Evolutionary conservation across 2,329 filamentous ascomycete species (phyloP).

Genomic region (Diaporthe vaccinii): DNA sequence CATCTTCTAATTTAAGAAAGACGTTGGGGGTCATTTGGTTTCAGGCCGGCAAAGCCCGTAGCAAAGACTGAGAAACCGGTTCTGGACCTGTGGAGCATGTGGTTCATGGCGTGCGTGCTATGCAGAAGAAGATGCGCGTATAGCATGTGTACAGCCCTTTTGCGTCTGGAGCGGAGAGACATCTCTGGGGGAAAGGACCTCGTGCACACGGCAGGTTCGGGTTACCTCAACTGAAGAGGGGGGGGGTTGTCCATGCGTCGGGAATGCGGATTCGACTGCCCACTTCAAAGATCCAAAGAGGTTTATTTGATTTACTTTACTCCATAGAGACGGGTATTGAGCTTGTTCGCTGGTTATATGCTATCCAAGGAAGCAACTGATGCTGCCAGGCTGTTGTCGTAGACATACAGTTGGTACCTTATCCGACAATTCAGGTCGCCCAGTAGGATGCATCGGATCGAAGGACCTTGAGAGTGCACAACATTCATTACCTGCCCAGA

Average conservation of each 20-base stretch:
- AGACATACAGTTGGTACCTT: background rate
- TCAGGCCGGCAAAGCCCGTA: slow-evolving; percentile 17
- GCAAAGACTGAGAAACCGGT: slow-evolving; percentile 14
- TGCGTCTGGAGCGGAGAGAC: background rate
- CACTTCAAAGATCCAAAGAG: background rate
- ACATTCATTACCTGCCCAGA: background rate
- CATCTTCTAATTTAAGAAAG: slow-evolving; percentile 28
- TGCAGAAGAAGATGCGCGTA: background rate
- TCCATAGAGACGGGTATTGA: background rate
- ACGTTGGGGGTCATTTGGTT: slow-evolving; percentile 22
- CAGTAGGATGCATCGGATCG: slow-evolving; percentile 4
- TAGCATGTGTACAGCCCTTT: background rate
- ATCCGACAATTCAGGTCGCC: background rate
- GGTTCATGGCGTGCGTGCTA: slow-evolving; percentile 12
- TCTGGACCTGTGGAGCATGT: background rate
- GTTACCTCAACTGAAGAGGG: background rate
- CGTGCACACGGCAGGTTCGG: background rate
- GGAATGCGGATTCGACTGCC: background rate
- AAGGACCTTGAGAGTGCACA: background rate
- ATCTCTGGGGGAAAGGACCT: background rate
- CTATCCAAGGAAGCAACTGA: background rate
- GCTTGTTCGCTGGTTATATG: background rate
- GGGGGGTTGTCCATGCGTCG: background rate
- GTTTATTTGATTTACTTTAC: too few species aligned
- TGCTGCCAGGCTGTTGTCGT: background rate